Percentiles rank a stretch among this genome's conserved stretches.
phyloP scores from a whole-genome alignment of 306 rosid species.

The Lablab purpureus region DNA sequence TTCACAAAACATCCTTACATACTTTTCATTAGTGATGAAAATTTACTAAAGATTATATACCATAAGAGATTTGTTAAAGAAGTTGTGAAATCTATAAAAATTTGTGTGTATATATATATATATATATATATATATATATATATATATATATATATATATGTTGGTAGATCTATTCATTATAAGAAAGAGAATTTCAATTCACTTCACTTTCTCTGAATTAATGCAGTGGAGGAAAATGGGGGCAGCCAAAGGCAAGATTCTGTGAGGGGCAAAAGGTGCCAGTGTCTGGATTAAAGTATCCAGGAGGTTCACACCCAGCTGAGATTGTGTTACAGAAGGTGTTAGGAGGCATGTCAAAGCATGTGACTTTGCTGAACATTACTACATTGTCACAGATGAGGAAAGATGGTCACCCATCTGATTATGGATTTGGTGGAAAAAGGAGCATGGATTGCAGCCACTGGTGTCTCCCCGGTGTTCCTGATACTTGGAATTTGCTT shows the following conservation, averaged over 20 bases:
- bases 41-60: too few species aligned
- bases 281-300: slow-evolving; percentile 35
- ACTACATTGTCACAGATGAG: slow-evolving; percentile 68
- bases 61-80: too few species aligned
- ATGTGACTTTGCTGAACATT: slow-evolving; percentile 61
- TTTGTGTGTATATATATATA: too few species aligned
- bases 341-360: slow-evolving; percentile 48
- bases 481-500: slow-evolving; percentile 80
- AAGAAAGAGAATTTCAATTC: neutral
- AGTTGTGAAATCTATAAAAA: too few species aligned
- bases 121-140: too few species aligned
- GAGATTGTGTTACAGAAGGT: slow-evolving; percentile 62
- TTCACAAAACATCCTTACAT: too few species aligned
- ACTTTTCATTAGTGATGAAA: too few species aligned
- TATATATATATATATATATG: too few species aligned
- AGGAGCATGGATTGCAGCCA: slow-evolving; percentile 74
- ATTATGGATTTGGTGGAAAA: slow-evolving; percentile 67
- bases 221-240: slow-evolving; percentile 64
- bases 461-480: slow-evolving; percentile 87
- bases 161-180: too few species aligned
- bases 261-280: slow-evolving; percentile 60
- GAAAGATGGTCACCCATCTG: slow-evolving; percentile 82
- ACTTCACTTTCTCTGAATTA: neutral
- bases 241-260: slow-evolving; percentile 34
- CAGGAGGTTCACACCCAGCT: slow-evolving; percentile 65